Percentiles rank a stretch among this genome's conserved stretches.
phyloP scores from a whole-genome alignment of 192 early-diverging fungal species.

The Coemansia sp. region DNA sequence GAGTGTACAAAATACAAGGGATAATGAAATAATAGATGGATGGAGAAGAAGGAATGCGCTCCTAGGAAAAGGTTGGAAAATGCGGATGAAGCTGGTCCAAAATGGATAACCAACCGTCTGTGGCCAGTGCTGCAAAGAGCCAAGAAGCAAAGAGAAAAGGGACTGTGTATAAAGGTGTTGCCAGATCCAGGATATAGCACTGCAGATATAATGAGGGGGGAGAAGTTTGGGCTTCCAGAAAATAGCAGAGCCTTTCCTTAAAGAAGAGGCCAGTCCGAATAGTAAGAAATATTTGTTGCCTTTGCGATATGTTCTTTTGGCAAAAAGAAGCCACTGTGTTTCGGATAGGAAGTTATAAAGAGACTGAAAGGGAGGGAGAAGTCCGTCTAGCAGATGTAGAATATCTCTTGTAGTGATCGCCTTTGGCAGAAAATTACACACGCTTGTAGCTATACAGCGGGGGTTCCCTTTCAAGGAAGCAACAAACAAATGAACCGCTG shows the following conservation, averaged over 20 bases:
- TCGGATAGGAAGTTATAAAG: constrained; percentile 1
- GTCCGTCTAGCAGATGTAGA: not conserved
- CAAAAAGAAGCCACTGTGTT: not conserved
- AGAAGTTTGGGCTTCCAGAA: not conserved
- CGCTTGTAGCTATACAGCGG: not conserved
- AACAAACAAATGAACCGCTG: not conserved
- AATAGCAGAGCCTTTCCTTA: not conserved
- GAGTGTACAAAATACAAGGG: not conserved
- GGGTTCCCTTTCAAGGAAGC: not conserved
- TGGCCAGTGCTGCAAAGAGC: not conserved
- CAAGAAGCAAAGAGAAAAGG: not conserved
- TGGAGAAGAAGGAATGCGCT: not conserved
- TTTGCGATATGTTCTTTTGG: constrained; percentile 3
- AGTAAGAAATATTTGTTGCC: not conserved
- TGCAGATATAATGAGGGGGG: not conserved
- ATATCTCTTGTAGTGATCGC: not conserved
- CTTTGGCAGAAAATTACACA: not conserved
- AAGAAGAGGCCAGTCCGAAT: not conserved
- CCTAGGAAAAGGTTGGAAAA: not conserved
- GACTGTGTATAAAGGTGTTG: not conserved
- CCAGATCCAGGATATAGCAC: not conserved
- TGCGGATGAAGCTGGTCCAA: not conserved
- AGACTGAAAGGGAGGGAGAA: not conserved
- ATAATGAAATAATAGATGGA: not conserved
- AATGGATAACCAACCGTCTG: not conserved